Conservation (phyloP, 257 asterid genomes). For the Capsicum pubescens region DNA sequence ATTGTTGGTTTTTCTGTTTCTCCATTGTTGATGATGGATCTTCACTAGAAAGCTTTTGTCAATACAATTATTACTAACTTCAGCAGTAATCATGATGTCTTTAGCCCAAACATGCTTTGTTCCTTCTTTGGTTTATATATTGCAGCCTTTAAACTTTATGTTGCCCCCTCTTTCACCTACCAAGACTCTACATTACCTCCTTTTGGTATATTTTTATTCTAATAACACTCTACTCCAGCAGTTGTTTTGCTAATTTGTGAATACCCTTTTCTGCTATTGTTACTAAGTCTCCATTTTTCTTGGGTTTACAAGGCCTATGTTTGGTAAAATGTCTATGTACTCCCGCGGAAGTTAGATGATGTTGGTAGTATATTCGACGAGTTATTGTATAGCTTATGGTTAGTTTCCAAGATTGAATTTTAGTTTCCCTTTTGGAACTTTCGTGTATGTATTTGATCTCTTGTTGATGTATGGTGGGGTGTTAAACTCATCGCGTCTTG, state of each 20-base stretch:
- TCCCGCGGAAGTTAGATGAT: background rate
- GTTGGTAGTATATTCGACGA: background rate
- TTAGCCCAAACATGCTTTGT: constrained; percentile 19
- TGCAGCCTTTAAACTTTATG: constrained; percentile 21
- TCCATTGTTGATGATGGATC: constrained; percentile 27
- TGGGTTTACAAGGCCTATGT: background rate
- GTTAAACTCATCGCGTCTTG: background rate
- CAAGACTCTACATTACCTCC: constrained; percentile 13
- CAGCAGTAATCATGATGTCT: constrained; percentile 22
- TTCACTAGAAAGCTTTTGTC: constrained; percentile 23
- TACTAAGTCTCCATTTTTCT: background rate
- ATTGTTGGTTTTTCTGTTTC: constrained; percentile 5
- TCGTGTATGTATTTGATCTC: background rate
- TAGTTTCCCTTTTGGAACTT: background rate
- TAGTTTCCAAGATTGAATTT: background rate
- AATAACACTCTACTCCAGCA: background rate
- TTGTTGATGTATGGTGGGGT: background rate
- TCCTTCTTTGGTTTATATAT: constrained; percentile 19
- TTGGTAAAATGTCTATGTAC: background rate
- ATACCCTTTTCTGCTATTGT: background rate
- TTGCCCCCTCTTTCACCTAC: constrained; percentile 16
- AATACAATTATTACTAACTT: constrained; percentile 21
- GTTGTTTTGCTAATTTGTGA: background rate
- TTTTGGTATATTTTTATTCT: constrained; percentile 2
- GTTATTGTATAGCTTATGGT: background rate